These are phyloP conservation scores for Amoeboaphelidium occidentale DNA, from an alignment of 371 early-diverging fungal genomes.

Conservation along the genomic window DNA sequence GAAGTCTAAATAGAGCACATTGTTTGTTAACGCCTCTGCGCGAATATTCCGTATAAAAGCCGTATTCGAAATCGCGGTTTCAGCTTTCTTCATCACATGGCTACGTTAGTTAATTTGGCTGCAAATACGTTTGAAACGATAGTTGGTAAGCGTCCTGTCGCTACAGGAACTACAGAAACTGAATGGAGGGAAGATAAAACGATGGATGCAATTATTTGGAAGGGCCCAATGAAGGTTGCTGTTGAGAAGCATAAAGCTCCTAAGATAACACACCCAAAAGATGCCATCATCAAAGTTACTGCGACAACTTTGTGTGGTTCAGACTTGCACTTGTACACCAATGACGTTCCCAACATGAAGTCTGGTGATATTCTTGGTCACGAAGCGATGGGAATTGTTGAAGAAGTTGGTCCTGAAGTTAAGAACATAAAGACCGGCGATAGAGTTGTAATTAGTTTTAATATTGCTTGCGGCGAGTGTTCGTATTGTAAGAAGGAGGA, in stretches of 20 bases:
- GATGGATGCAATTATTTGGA: constrained; percentile 23
- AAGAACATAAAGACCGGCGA: constrained; percentile 20
- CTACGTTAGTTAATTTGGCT: no score
- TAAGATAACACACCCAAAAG: constrained; percentile 21
- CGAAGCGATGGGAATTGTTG: constrained; percentile 26
- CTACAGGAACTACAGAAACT: no score
- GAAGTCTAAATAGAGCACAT: no score
- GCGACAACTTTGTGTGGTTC: constrained; percentile 29
- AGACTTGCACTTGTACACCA: constrained; percentile 28
- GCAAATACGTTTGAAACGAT: no score
- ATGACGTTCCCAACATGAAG: constrained; percentile 24
- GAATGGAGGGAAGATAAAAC: constrained; percentile 1
- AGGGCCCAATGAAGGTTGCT: constrained; percentile 18
- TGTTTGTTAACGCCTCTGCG: no score
- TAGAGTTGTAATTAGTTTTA: constrained; percentile 23
- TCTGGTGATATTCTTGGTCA: constrained; percentile 27
- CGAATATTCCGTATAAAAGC: no score
- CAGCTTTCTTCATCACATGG: no score
- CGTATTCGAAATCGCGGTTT: no score
- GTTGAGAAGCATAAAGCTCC: constrained; percentile 20
- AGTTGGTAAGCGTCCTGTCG: no score
- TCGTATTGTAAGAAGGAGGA: constrained; percentile 18
- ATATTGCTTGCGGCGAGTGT: constrained; percentile 30
- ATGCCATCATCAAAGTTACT: constrained; percentile 24
- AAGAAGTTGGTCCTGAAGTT: constrained; percentile 19